Evolutionary conservation across 768 basidiomycete species (phyloP).

Genomic region (Suillus placidus): DNA sequence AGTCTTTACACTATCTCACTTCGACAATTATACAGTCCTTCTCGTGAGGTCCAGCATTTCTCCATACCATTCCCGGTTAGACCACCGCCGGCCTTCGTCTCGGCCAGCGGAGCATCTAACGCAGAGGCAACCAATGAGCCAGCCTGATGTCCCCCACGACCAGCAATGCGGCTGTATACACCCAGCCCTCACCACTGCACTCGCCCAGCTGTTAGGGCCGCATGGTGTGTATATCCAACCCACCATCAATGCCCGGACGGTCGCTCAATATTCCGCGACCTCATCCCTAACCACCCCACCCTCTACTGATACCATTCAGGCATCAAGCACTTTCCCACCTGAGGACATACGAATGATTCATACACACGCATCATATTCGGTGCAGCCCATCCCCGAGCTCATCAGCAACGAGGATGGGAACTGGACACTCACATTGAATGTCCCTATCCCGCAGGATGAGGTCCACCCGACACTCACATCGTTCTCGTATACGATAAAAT

Average conservation of each 20-base stretch:
- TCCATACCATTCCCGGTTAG: not conserved
- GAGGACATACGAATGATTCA: not conserved
- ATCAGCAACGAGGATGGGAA: not conserved
- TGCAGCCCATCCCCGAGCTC: not conserved
- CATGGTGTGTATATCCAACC: not conserved
- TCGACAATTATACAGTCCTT: not conserved
- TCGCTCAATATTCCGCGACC: not conserved
- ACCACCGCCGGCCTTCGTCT: not conserved
- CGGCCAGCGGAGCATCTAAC: not conserved
- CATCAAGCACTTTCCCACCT: not conserved
- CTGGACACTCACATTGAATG: constrained; percentile 2
- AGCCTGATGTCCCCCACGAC: not conserved
- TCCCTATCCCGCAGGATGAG: not conserved
- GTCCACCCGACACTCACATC: not conserved
- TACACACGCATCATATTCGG: not conserved
- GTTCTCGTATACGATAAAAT: not conserved
- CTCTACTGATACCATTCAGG: not conserved
- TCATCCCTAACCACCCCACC: not conserved
- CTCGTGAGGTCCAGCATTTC: not conserved
- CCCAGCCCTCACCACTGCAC: not conserved
- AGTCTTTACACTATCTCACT: not conserved
- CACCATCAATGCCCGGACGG: not conserved
- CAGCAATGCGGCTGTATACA: not conserved
- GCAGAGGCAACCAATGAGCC: not conserved
- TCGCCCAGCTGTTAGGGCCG: not conserved